Evolutionary conservation across 805 yeast species (phyloP).

Genomic region (Saccharomycopsis olivae): DNA sequence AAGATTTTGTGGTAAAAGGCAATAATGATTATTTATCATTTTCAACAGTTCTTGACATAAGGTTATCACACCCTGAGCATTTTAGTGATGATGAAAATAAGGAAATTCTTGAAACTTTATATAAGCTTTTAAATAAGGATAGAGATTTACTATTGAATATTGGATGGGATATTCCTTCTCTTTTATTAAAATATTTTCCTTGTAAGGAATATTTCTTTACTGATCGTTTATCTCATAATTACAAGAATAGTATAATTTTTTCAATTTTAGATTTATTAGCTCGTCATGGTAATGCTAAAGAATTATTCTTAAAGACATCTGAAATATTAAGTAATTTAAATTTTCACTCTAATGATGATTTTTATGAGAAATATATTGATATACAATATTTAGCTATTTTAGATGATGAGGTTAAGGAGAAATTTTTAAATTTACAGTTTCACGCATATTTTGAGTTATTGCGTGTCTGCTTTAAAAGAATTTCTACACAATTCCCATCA

Average conservation of each 20-base stretch:
- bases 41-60: conserved; percentile 60
- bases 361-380: conserved; percentile 9
- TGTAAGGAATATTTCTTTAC: conserved; percentile 26
- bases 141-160: conserved; percentile 48
- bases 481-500: conserved; percentile 67
- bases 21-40: conserved; percentile 57
- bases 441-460: conserved; percentile 61
- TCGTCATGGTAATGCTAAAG: conserved; percentile 67
- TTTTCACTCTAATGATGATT: conserved; percentile 17
- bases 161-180: conserved; percentile 87
- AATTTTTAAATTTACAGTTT: conserved; percentile 42
- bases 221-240: conserved; percentile 20
- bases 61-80: conserved; percentile 35
- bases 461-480: conserved; percentile 44
- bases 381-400: background rate
- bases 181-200: conserved; percentile 46
- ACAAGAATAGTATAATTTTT: conserved; percentile 28
- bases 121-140: conserved; percentile 33
- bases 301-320: conserved; percentile 58
- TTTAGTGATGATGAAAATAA: conserved; percentile 41
- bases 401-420: conserved; percentile 12
- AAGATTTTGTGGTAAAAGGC: conserved; percentile 9
- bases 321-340: conserved; percentile 43
- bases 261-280: conserved; percentile 55
- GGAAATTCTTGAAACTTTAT: conserved; percentile 37